phyloP scores from a whole-genome alignment of 2,329 filamentous ascomycete genomes.

The Botrytis tulipae region DNA sequence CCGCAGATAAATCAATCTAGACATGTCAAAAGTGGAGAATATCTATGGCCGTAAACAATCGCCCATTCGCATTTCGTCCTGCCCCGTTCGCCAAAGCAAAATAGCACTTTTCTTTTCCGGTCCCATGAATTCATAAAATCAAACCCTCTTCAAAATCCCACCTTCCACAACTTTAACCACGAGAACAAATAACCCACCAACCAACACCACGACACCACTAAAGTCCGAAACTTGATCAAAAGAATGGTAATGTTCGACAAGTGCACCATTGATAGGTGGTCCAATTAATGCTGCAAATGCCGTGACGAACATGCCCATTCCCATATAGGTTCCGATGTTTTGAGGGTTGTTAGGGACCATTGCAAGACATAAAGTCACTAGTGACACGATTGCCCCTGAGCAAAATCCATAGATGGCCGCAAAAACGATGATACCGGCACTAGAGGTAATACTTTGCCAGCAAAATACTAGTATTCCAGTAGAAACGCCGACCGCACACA shows the following conservation, averaged over 20 bases:
- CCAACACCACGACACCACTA: conserved; percentile 32
- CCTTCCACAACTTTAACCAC: conserved; percentile 20
- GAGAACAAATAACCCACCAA: conserved; percentile 24
- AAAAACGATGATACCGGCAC: conserved; percentile 17
- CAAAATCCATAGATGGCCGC: conserved; percentile 22
- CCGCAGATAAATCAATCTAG: neutral
- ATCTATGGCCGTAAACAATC: neutral
- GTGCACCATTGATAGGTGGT: conserved; percentile 63
- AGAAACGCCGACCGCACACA: neutral
- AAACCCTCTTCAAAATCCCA: conserved; percentile 10
- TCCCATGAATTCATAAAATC: neutral
- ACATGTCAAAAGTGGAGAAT: neutral
- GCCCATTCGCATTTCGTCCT: neutral
- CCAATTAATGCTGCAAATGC: conserved; percentile 64
- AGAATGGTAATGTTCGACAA: conserved; percentile 53
- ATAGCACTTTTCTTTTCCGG: neutral
- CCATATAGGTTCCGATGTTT: conserved; percentile 68
- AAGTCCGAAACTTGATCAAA: conserved; percentile 31
- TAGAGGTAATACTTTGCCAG: conserved; percentile 20
- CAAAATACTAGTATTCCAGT: conserved; percentile 20
- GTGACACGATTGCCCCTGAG: conserved; percentile 38
- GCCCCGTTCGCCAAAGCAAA: neutral
- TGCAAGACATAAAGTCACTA: conserved; percentile 27
- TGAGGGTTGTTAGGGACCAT: conserved; percentile 57
- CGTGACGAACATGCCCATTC: conserved; percentile 60